A percentile compares a stretch with the other conserved stretches of the same genome.
Conservation (phyloP, 129 eudicot species). For the Erigeron canadensis region DNA sequence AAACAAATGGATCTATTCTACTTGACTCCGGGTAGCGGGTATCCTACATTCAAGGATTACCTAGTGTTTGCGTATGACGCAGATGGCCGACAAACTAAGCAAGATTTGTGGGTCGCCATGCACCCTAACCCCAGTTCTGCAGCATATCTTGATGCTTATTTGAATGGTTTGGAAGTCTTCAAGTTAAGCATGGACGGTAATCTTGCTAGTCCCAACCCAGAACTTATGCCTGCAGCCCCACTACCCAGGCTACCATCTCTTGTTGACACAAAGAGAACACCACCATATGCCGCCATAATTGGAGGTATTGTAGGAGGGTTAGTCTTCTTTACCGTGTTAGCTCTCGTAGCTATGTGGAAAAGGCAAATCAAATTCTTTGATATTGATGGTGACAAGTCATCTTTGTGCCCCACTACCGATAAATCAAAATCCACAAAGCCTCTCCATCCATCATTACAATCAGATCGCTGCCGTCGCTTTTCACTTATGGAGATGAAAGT, state of each 20-base stretch:
- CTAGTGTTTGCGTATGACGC: conserved; percentile 13
- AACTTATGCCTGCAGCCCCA: conserved; percentile 12
- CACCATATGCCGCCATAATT: conserved; percentile 17
- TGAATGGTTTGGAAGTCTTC: conserved; percentile 58
- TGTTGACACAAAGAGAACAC: neutral
- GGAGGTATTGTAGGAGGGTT: conserved; percentile 39
- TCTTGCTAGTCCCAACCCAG: conserved; percentile 50
- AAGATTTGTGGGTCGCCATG: conserved; percentile 34
- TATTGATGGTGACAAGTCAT: conserved; percentile 14
- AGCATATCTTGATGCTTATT: conserved; percentile 22
- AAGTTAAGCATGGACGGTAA: conserved; percentile 35
- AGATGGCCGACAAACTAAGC: conserved; percentile 27
- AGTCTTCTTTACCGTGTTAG: conserved; percentile 18
- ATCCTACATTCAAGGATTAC: conserved; percentile 43
- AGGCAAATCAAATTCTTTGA: conserved; percentile 10
- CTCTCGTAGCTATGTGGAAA: conserved; percentile 25
- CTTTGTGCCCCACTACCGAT: neutral
- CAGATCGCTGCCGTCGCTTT: conserved; percentile 36
- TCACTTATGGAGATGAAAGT: conserved; percentile 33
- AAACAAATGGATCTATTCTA: conserved; percentile 25
- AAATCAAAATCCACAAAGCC: conserved; percentile 16
- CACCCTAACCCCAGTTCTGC: conserved; percentile 18
- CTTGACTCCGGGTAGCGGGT: conserved; percentile 24
- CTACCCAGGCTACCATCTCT: neutral
- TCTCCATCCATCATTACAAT: conserved; percentile 19